Percentiles rank a stretch among this genome's conserved stretches.
These are phyloP conservation scores for Chenopodium formosanum DNA, from an alignment of 148 eudicot species.

Conservation along the genomic window DNA sequence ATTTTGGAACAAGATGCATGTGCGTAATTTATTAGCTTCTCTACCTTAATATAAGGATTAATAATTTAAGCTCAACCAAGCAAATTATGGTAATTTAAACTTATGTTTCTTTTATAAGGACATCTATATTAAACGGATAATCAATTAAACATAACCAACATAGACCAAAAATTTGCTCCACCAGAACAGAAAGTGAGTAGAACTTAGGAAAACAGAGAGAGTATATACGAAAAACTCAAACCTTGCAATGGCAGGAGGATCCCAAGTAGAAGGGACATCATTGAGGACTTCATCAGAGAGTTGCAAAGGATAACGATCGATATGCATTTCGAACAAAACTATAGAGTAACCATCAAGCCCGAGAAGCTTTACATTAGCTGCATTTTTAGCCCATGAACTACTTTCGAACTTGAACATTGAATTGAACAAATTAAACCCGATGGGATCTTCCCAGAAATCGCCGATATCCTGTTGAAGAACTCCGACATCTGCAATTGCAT, in stretches of 20 bases:
- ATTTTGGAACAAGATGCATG: no score
- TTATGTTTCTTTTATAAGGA: no score
- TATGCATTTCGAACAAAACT: conserved; percentile 44
- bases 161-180: no score
- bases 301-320: conserved; percentile 61
- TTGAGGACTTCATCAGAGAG: conserved; percentile 56
- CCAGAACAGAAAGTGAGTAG: no score
- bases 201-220: no score
- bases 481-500: conserved; percentile 67
- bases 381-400: conserved; percentile 78
- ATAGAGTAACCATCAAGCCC: conserved; percentile 71
- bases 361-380: conserved; percentile 50
- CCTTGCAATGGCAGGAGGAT: conserved; percentile 82
- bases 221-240: conserved; percentile 7
- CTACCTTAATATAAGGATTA: no score
- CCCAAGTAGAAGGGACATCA: conserved; percentile 73
- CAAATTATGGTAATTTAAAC: no score
- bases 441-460: conserved; percentile 67
- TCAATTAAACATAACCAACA: no score
- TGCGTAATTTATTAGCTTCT: no score
- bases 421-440: conserved; percentile 70
- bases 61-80: no score
- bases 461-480: conserved; percentile 52
- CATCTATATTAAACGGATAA: no score
- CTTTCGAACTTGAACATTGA: conserved; percentile 60